Evolutionary conservation across 1,284 basidiomycete species (phyloP).

Genomic region (Volvariella volvacea): DNA sequence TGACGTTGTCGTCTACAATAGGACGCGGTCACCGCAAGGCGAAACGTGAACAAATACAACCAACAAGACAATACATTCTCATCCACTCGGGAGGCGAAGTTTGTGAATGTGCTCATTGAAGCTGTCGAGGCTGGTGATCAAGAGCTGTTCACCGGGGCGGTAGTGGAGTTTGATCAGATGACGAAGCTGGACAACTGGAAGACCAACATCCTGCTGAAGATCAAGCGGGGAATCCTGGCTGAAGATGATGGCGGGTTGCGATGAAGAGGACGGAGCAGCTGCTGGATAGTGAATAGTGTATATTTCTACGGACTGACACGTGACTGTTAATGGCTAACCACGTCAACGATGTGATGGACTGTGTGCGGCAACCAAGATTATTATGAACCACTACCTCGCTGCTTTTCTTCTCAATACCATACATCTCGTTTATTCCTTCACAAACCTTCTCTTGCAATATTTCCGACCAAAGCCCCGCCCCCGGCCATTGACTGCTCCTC

Average conservation of each 20-base stretch:
- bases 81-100: conserved; percentile 87
- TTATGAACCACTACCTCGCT: conserved; percentile 15
- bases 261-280: not conserved
- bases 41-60: conserved; percentile 71
- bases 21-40: conserved; percentile 82
- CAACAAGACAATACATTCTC: conserved; percentile 77
- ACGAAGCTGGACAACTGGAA: conserved; percentile 94
- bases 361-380: conserved; percentile 8
- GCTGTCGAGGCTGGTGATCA: conserved; percentile 76
- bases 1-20: conserved; percentile 23
- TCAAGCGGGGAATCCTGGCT: conserved; percentile 72
- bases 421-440: conserved; percentile 43
- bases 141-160: conserved; percentile 73
- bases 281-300: too few relatives aligned
- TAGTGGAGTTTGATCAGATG: conserved; percentile 83
- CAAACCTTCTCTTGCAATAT: conserved; percentile 26
- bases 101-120: conserved; percentile 70
- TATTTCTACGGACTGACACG: too few relatives aligned
- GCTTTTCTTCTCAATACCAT: conserved; percentile 41
- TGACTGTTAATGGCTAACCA: not conserved
- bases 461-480: conserved; percentile 3
- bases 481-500: conserved; percentile 43
- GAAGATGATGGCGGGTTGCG: conserved; percentile 36
- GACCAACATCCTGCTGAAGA: conserved; percentile 80
- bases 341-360: not conserved